Evolutionary conservation across 768 basidiomycete species (phyloP), one percentile per base, ranked within the genome.

Genomic region (Boletellus sp.): DNA sequence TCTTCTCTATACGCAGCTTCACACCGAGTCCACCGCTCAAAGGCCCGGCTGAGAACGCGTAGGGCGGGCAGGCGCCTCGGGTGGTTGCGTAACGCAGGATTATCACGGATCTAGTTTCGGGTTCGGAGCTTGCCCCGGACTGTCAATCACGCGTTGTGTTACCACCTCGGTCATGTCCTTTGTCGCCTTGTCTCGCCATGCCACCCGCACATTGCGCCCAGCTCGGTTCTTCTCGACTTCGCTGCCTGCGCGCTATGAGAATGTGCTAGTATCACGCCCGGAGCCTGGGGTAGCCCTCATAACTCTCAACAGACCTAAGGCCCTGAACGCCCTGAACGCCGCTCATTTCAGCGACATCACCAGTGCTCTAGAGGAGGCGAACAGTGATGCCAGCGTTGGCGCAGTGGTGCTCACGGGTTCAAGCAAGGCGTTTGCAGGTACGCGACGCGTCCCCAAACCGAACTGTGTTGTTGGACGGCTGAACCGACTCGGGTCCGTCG

Each of bases 341-440:
- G 83, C 87, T 6, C 76, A 97, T 50, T 87, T 97, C 66, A 69
- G 70, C 13, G 90, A 94, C 65, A 76, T 98, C 39, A 91, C 94
- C 62, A 72, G 78, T 23, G 92, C 92, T 6, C 67, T 96, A 40
- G 75, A 71, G 34, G 78, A 80, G 28, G 81, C 84, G 3, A 90
- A 94, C 51, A 70, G 65, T 15, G 93, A 97, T 63, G 75, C 78
- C 28, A 69, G 72, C 6, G 72, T 94, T 32, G 83, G 90, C 39
- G 91, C 92, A 6, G 80, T 97, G 61, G 93, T 99, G 13, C 67
- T 99, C 47, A 98, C 95, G 1, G 95, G 95, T 2, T 90, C 87
- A 23, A 90, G 90, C 54, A 87, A 78, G 68, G 94, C 92, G 3
- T 99, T 99, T 66, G 95, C 95, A 51, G 93, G 93, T 87, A 60